Base-by-base conservation (phyloP, 2,329 filamentous ascomycete genomes). In the Teratosphaeria nubilosa region DNA sequence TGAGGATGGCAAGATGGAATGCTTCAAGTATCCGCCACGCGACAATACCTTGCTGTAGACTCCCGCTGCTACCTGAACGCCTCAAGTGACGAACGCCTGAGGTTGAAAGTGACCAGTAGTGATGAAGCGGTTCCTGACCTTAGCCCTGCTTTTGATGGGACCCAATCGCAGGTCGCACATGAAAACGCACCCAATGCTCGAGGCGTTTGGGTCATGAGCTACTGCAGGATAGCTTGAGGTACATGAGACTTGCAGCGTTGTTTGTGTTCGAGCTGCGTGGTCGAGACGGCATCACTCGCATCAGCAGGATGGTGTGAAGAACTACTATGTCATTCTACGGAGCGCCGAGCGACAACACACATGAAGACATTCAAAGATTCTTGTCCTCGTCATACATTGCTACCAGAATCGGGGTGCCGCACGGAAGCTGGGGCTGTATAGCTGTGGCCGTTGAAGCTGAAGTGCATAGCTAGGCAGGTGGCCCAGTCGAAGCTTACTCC, bases 51-150 rank as follows among this genome's bases (percentile, higher is more conserved):
- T 58, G 58, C n/a, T n/a, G n/a, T n/a, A n/a, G n/a, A n/a, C n/a
- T n/a, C n/a, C n/a, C n/a, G n/a, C n/a, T n/a, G 56, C 37, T 16
- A 51, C 20, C 34, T 37, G 1, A 14, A 52, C 37, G 34, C 45
- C 37, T 30, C 31, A 52, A 57, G 30, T 34, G n/a, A n/a, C 62
- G 61, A 60, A 54, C 59, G 61, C 58, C 20, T 24, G 32, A 48
- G 20, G 41, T 22, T 11, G 41, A 48, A 48, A 31, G 30, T 51
- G 56, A 45, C 61, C 61, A 63, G 58, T 63, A 25, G 53, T 51
- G 60, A 22, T 55, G 22, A 20, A 37, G 16, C 55, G 25, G 58
- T 58, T 60, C 58, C 56, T 60, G 51, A 51, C 51, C 51, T 56
- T 60, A 58, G 59, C 56, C 53, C 54, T 51, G 50, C 37, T 50